Evolutionary conservation across 2,329 filamentous ascomycete genomes (phyloP).

Genomic region (Colletotrichum spaethianum): DNA sequence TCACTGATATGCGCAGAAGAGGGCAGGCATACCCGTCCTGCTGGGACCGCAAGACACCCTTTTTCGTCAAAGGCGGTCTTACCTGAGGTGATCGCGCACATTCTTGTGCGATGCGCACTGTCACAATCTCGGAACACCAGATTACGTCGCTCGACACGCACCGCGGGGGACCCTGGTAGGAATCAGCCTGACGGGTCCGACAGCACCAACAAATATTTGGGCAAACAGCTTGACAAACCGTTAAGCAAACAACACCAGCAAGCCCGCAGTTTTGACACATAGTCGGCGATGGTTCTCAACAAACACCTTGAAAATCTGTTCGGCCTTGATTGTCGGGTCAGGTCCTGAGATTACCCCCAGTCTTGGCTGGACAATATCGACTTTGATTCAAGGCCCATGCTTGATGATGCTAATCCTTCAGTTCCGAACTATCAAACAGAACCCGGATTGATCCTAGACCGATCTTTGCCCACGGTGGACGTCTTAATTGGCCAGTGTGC

Average conservation of each 20-base stretch:
- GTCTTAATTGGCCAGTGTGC: constrained; percentile 13
- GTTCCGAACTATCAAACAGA: neutral
- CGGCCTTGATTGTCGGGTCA: neutral
- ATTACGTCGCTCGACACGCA: neutral
- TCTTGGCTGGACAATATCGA: neutral
- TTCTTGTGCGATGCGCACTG: neutral
- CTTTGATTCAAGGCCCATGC: neutral
- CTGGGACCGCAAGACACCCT: neutral
- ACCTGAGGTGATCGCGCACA: neutral
- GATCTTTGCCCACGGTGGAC: neutral
- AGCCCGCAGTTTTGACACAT: neutral
- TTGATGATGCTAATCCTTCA: neutral
- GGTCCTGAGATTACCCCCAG: neutral
- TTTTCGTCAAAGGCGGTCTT: neutral
- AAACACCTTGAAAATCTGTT: neutral
- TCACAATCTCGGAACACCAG: neutral
- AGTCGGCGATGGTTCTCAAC: neutral
- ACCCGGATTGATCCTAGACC: neutral
- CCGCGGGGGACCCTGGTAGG: constrained; percentile 3
- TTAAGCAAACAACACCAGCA: constrained; percentile 17
- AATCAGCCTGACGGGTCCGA: constrained; percentile 16
- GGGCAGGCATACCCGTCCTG: neutral
- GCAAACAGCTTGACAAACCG: constrained; percentile 14
- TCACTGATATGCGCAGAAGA: neutral
- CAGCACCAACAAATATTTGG: constrained; percentile 5